Conservation (phyloP, 352 stramenopile genomes). For the Phytopythium aichiense region DNA sequence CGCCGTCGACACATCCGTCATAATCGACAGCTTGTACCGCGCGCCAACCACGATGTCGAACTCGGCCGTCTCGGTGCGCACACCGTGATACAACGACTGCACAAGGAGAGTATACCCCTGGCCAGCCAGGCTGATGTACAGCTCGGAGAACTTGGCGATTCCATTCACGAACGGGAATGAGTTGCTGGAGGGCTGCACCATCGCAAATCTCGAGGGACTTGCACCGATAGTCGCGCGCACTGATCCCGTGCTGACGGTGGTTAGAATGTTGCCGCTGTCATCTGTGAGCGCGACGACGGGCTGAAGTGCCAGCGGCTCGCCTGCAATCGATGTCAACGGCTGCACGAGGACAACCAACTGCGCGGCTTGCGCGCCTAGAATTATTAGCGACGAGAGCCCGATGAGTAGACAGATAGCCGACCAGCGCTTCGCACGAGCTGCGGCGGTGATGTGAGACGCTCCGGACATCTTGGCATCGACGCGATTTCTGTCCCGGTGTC, state of each 20-base stretch:
- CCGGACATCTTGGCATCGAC: background rate
- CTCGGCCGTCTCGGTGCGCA: constrained; percentile 58
- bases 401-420: constrained; percentile 2
- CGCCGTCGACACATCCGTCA: constrained; percentile 72
- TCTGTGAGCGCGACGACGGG: constrained; percentile 71
- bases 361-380: constrained; percentile 13
- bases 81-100: constrained; percentile 55
- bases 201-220: constrained; percentile 49
- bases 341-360: constrained; percentile 65
- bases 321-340: constrained; percentile 53
- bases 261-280: constrained; percentile 74
- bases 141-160: constrained; percentile 58
- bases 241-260: constrained; percentile 40
- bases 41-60: constrained; percentile 74
- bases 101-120: constrained; percentile 69
- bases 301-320: constrained; percentile 54
- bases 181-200: constrained; percentile 37
- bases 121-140: constrained; percentile 67
- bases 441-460: background rate
- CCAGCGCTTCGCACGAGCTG: background rate
- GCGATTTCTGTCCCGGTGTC: background rate
- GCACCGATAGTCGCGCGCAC: constrained; percentile 53
- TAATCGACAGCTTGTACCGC: constrained; percentile 54
- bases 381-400: constrained; percentile 7
- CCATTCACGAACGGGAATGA: constrained; percentile 71